Evolutionary conservation across 345 rosid species (phyloP).

Genomic region (Bruguiera gymnorhiza): DNA sequence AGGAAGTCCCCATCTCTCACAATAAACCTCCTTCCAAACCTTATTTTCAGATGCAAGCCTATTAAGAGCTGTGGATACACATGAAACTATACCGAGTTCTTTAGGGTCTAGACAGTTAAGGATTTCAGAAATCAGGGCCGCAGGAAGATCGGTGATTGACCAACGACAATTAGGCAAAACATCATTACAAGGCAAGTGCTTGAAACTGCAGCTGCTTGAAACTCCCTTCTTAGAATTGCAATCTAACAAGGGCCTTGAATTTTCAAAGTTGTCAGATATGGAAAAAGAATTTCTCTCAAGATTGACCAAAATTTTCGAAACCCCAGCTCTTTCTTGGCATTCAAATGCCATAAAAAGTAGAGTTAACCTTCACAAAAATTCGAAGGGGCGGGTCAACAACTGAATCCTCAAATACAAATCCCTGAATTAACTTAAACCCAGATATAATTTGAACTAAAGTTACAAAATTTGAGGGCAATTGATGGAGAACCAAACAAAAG

Average conservation of each 20-base stretch:
- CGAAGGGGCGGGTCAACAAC: not conserved
- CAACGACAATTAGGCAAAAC: conserved; percentile 21
- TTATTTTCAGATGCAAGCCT: conserved; percentile 73
- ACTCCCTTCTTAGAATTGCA: conserved; percentile 29
- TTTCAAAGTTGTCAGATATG: conserved; percentile 24
- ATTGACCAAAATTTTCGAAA: conserved; percentile 18
- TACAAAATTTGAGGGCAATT: not conserved
- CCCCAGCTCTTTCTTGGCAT: conserved; percentile 51
- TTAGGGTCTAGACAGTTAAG: conserved; percentile 73
- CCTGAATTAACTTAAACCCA: conserved; percentile 9
- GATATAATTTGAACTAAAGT: conserved; percentile 3
- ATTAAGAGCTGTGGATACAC: conserved; percentile 65
- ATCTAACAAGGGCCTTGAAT: conserved; percentile 20
- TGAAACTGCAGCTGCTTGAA: conserved; percentile 24
- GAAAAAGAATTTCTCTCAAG: conserved; percentile 25
- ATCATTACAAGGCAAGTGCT: conserved; percentile 38
- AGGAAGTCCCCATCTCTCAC: conserved; percentile 87
- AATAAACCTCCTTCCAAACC: conserved; percentile 84
- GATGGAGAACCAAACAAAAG: not conserved
- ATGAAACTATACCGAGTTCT: conserved; percentile 82
- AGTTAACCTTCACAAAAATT: conserved; percentile 9
- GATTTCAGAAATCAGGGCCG: conserved; percentile 73
- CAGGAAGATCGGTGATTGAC: conserved; percentile 77
- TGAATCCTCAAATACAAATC: conserved; percentile 1
- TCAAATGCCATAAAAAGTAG: conserved; percentile 78